Base-by-base conservation (phyloP, 805 yeast genomes). In the Candida germanica region DNA sequence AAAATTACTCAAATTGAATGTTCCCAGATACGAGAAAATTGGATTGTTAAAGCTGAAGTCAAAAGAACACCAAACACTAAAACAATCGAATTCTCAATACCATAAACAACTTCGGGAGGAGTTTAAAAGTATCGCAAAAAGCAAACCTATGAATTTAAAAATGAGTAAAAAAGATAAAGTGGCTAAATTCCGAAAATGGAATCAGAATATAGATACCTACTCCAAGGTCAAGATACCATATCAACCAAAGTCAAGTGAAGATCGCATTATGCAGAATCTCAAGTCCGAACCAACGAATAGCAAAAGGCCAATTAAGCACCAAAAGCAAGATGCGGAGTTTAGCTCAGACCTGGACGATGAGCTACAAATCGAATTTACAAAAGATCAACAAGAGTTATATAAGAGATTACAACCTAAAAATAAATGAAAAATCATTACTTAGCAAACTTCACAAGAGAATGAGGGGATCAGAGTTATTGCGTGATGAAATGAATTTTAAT, bases 1-100 rank as follows among this genome's bases (percentile, higher is more conserved):
- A 7, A 69, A 65, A 31, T 54, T 66, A 9, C 24, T 33, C 33
- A 41, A 39, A 17, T 38, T 56, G 16, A 45, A 49, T 33, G 48
- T 38, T 31, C 39, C 52, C 8, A 49, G 43, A 18, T 48, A 48
- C 30, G 47, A 48, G 29, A 49, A 39, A 15, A 38, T 56, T 16
- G 56, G 56, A 13, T 35, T 56, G 12, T 25, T 36, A 13, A 31
- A 44, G 42, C 28, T 45, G 49, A 35, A 39, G 33, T 20, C 36
- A 3, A 26, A 19, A 26, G 23, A 19, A 17, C 11, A 19, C 9
- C 30, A 41, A 6, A 8, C 11, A 4, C 16, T 25, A 11, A 20
- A 14, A 9, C 12, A 21, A 25, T 22, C 23, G 21, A 21, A 29
- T 13, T 13, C n/a, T 11, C 13, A 29, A 17, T 24, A 20, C 6